Evolutionary conservation across 768 basidiomycete genomes (phyloP), one percentile per base, ranked within the genome.

Genomic region (Leucocoprinus leucothites): DNA sequence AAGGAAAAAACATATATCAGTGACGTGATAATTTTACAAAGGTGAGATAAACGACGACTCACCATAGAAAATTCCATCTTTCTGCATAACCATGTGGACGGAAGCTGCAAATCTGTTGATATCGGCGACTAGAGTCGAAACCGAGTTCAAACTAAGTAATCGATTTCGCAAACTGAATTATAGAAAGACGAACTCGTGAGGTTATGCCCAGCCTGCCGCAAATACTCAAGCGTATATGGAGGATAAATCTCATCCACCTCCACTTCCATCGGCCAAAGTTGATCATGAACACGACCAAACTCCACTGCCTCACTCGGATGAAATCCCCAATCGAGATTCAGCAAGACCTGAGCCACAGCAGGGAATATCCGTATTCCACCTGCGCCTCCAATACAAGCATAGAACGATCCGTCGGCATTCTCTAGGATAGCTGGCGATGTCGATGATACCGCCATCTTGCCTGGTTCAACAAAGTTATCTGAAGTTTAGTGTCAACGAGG

Each of bases 401-500:
- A 85, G 58, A 95, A 81, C 0, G 85, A 79, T 5, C 91, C 91
- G 60, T 94, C 80, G 0, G 70, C 66, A 58, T 90, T 63, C 64
- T 97, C 92, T 9, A 98, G 67, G 58, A 98, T 93, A 0, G 84
- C 82, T 0, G 96, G 89, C 2, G 77, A 67, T 0, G 80, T 97
- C 1, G 94, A 97, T 0, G 94, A 97, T 21, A 98, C 69, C 0
- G 95, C 92, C 2, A 94, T 86, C 69, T 98, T 98, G 6, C 88
- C 84, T 1, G 91, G 79, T 59, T 83, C 86, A 5, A 95, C 94
- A 61, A 91, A 95, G 67, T 98, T 97, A 71, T 84, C 91, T 93
- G 62, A 13, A 36, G 11, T 8, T n/a, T n/a, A 13, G 4, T n/a
- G 16, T 31, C 16, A 38, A n/a, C 16, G 38, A 38, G 38, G 9